phyloP scores from a whole-genome alignment of 2,329 filamentous ascomycete genomes.

The Pyricularia pennisetigena region DNA sequence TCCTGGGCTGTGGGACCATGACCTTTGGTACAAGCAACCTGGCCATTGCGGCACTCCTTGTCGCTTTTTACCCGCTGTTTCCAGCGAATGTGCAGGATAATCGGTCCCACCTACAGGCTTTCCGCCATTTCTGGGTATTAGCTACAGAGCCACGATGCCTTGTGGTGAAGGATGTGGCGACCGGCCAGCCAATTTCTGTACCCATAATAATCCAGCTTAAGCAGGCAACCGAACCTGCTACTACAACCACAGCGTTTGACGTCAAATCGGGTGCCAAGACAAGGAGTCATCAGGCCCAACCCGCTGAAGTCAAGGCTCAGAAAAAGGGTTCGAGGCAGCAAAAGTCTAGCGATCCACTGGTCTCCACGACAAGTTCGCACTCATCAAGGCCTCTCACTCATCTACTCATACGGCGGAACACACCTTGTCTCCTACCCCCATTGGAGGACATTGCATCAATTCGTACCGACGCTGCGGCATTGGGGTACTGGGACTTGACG shows the following conservation, averaged over 20 bases:
- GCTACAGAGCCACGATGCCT: constrained; percentile 85
- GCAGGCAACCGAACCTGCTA: constrained; percentile 6
- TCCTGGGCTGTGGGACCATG: constrained; percentile 84
- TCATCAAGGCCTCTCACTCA: constrained; percentile 5
- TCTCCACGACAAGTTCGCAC: constrained; percentile 14
- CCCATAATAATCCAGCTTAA: constrained; percentile 58
- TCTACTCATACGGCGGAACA: constrained; percentile 30
- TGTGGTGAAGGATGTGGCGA: constrained; percentile 78
- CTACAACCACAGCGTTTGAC: constrained; percentile 25
- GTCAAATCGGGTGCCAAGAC: constrained; percentile 24
- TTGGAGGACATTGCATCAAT: constrained; percentile 52
- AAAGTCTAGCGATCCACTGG: constrained; percentile 1
- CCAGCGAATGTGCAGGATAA: constrained; percentile 87
- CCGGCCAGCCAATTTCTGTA: constrained; percentile 66
- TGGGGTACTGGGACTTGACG: constrained; percentile 70
- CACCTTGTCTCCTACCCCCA: constrained; percentile 54
- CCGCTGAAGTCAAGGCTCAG: not conserved
- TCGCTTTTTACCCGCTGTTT: constrained; percentile 91
- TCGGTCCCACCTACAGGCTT: constrained; percentile 86
- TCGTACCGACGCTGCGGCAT: constrained; percentile 47
- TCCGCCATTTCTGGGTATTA: constrained; percentile 94
- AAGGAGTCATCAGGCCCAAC: constrained; percentile 10
- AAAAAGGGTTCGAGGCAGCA: not conserved
- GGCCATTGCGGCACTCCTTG: constrained; percentile 75
- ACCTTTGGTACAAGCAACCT: constrained; percentile 85